Evolutionary conservation across 441 rosid species (phyloP), one percentile per base, ranked within the genome.

Genomic region (Jatropha multifida): DNA sequence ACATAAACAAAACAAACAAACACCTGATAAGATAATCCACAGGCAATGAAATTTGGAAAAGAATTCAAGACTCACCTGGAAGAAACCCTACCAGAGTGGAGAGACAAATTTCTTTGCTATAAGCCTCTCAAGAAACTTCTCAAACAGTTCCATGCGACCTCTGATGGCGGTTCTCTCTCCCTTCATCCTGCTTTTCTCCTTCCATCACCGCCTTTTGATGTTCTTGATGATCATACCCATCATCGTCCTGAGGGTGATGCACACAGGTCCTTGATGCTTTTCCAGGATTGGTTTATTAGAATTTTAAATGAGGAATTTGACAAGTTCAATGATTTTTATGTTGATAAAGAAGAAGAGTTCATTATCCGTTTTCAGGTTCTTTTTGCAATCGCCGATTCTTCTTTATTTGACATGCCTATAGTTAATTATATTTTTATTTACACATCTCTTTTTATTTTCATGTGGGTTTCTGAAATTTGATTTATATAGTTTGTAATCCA

Each of bases 41-140:
- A 17, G 0, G 75, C 71, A 37, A 94, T 94, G 99, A 94, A 94
- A 83, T 93, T 94, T 79, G 97, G 99, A 14, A 91, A 94, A 76
- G 99, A 94, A 71, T 93, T 94, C 87, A 87, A 84, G 49, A 90
- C 90, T 78, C 97, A 94, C 77, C 88, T 93, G 66, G 94, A 91
- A 86, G 97, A 94, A 74, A 93, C 96, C 27, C 82, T 94, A 46
- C 99, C 99, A 7, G 97, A 86, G 80, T 94, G 97, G 99, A 88
- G 97, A 80, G 99, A 93, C 86, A 94, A 94, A 86, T 92, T 80
- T 83, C 93, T 94, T 69, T 89, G 96, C 79, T 94, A 94, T 81
- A 93, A 94, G 70, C 97, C 93, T 74, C 85, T 94, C 75, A 93
- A 94, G 80, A 91, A 91, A 76, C 93, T 94, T 81, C 93, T 93